A percentile compares a stretch with the other conserved stretches of the same genome.
These are phyloP conservation scores for Suillus decipiens DNA, from an alignment of 768 basidiomycete genomes.

Conservation along the genomic window DNA sequence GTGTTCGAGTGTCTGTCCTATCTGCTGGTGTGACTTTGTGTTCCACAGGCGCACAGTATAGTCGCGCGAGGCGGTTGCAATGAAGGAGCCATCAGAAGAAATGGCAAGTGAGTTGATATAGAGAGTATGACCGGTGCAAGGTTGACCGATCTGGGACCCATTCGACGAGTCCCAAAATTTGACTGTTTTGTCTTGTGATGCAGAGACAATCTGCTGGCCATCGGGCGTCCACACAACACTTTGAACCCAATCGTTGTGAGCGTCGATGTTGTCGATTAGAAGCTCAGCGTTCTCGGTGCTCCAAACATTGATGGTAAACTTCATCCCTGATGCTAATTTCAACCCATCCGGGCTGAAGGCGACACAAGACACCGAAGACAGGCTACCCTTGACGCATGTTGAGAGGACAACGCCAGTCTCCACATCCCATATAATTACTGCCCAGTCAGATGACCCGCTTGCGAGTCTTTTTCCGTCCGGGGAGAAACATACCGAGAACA, in stretches of 20 bases:
- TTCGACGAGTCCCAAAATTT: not conserved
- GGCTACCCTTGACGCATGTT: no score
- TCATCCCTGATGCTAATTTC: no score
- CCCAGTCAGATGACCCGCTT: no score
- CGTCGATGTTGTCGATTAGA: not conserved
- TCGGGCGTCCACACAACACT: conserved; percentile 2
- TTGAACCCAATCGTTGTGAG: not conserved
- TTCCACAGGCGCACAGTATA: conserved; percentile 81
- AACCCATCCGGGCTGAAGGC: no score
- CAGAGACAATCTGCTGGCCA: not conserved
- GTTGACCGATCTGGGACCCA: not conserved
- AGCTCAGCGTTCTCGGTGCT: no score
- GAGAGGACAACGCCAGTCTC: no score
- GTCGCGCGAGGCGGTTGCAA: conserved; percentile 85
- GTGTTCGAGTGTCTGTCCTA: no score
- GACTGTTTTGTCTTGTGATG: not conserved
- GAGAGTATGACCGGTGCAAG: conserved; percentile 18
- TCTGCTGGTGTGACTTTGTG: no score
- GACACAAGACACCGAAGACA: no score
- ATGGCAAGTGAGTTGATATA: conserved; percentile 26
- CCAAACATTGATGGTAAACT: no score
- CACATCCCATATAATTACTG: no score
- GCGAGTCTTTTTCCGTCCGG: conserved; percentile 1
- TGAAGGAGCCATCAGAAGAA: conserved; percentile 29
- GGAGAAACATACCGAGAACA: conserved; percentile 21